Base-by-base conservation (phyloP, 352 stramenopile genomes). In the Elongisporangium undulatum region DNA sequence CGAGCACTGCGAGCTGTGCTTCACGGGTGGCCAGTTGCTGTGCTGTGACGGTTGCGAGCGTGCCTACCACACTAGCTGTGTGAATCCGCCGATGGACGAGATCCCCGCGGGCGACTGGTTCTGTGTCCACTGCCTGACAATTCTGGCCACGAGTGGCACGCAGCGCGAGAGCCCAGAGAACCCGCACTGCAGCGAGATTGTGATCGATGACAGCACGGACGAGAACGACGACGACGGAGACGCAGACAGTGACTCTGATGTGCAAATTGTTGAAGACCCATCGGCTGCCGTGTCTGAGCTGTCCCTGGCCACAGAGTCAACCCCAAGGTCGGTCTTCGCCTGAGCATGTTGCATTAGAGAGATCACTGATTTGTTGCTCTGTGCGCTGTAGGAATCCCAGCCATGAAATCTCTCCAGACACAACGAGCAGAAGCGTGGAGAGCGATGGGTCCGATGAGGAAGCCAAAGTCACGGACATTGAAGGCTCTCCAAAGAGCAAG, bases 11-110 rank as follows among this genome's bases (percentile, higher is more conserved):
- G 82, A 87, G 54, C 55, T 89, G 21, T 91, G 82, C 62, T 80
- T 72, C 45, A 88, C 82, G 16, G 80, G 79, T 17, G 80, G 82
- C 21, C 74, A 80, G 58, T 45, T 91, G 34, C 67, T 89, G 9
- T 89, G 77, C 58, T 91, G 82, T 26, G 75, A 90, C 45, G 82
- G 82, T 50, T 91, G 82, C 61, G 59, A 82, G 48, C 82, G 82
- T 55, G 79, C 82, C 24, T 91, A 84, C 51, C 82, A 91, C 51
- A 79, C 88, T 39, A 85, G 74, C 55, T 91, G 82, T 58, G 77
- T 87, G n/a, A 74, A 78, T 16, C 75, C 81, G 20, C 77, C 79
- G 50, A 88, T 89, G 56, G 69, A 74, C 20, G 74, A 80, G 57
- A 45, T 85, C 23, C 74, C 71, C 16, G 71, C 70, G 49, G 67